Percentiles rank a stretch among this genome's conserved stretches.
Evolutionary conservation across 345 rosid genomes (phyloP).

Genomic region (Eucalyptus polyanthemos): DNA sequence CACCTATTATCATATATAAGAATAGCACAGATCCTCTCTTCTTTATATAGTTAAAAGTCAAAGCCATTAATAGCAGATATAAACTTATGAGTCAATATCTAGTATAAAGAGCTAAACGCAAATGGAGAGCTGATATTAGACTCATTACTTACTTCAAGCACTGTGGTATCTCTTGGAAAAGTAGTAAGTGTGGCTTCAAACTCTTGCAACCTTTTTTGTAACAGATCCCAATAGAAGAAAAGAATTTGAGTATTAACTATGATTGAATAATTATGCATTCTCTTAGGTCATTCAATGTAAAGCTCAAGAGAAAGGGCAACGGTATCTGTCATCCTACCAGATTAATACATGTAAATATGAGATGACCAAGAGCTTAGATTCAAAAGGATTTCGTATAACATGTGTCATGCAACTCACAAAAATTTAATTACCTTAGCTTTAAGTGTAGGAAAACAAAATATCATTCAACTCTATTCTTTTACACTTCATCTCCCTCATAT

Average conservation of each 20-base stretch:
- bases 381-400: background rate
- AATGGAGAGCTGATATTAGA: background rate
- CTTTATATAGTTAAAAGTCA: background rate
- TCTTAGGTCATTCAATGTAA: background rate
- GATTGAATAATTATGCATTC: background rate
- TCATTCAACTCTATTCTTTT: background rate
- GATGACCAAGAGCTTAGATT: background rate
- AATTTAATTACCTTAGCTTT: background rate
- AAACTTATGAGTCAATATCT: background rate
- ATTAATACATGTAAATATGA: background rate
- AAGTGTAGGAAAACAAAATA: background rate
- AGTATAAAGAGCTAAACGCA: background rate
- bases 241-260: background rate
- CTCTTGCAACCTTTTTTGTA: conserved; percentile 61
- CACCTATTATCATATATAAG: background rate
- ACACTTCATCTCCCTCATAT: background rate
- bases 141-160: conserved; percentile 63
- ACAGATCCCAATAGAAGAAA: background rate
- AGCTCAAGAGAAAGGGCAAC: background rate
- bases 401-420: background rate
- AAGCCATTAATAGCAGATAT: background rate
- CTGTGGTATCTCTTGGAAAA: conserved; percentile 53
- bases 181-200: conserved; percentile 43
- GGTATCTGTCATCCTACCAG: background rate
- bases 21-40: background rate